phyloP scores from a whole-genome alignment of 352 stramenopile species.

The Pythium aristosporum region DNA sequence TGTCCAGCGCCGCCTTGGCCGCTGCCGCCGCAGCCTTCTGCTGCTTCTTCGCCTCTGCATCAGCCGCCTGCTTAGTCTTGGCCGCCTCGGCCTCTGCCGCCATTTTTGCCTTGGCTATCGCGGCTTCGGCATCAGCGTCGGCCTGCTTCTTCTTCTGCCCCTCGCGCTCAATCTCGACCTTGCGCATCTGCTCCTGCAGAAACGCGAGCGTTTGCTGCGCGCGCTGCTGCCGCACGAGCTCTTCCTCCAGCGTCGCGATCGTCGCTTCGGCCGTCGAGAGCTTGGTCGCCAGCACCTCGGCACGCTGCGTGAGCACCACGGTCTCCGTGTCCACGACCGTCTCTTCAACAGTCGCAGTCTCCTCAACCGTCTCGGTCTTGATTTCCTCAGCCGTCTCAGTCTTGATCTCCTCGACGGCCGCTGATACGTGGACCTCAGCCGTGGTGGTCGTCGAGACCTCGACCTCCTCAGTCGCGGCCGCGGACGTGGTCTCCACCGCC shows the following conservation, averaged over 20 bases:
- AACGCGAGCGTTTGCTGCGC: constrained; percentile 17
- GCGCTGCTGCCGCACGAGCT: constrained; percentile 19
- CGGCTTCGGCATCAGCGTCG: constrained; percentile 5
- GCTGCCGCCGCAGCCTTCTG: constrained; percentile 8
- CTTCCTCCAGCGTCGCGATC: constrained; percentile 29
- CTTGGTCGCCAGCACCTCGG: constrained; percentile 30
- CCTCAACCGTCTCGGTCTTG: constrained; percentile 3
- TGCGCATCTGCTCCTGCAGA: constrained; percentile 22
- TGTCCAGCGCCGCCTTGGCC: constrained; percentile 9
- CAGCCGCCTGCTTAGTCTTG: background rate
- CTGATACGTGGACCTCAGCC: background rate
- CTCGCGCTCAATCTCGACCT: constrained; percentile 16
- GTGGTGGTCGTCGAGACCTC: background rate
- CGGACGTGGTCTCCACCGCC: constrained; percentile 3
- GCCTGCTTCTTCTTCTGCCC: constrained; percentile 23
- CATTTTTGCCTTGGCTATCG: constrained; percentile 14
- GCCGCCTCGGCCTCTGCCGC: background rate
- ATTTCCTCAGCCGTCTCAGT: constrained; percentile 12
- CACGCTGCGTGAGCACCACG: constrained; percentile 32
- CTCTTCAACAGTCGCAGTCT: constrained; percentile 3
- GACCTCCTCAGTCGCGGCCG: background rate
- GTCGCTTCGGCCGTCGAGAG: constrained; percentile 22
- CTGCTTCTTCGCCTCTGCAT: constrained; percentile 20
- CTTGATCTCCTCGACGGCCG: background rate
- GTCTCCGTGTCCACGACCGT: constrained; percentile 13